phyloP scores from a whole-genome alignment of 176 grass and related monocot species.

The Hordeum marinum region DNA sequence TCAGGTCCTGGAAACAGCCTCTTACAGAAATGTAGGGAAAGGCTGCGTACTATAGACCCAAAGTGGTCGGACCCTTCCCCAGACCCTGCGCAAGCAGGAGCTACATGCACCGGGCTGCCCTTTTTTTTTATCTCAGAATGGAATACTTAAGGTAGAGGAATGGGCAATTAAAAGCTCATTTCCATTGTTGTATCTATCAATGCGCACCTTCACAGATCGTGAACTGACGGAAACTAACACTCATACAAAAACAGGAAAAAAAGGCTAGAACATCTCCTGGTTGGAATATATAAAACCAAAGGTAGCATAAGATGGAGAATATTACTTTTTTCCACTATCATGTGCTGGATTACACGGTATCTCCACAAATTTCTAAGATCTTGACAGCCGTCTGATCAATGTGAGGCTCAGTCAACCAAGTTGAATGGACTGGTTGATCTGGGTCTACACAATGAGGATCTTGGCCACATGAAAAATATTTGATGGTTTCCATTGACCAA shows the following conservation, averaged over 20 bases:
- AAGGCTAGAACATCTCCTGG: background rate
- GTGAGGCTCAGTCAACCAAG: constrained; percentile 3
- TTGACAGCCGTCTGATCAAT: background rate
- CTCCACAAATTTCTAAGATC: background rate
- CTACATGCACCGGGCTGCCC: no score
- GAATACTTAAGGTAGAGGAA: background rate
- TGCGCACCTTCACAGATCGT: background rate
- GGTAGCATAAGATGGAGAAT: background rate
- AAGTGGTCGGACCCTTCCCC: no score
- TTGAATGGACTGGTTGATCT: background rate
- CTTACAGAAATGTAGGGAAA: no score
- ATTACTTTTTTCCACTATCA: background rate
- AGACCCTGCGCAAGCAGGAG: no score
- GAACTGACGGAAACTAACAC: background rate
- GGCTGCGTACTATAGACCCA: no score
- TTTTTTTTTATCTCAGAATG: background rate
- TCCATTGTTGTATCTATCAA: background rate
- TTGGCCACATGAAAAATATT: background rate
- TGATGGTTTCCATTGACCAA: background rate
- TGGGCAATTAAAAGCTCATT: background rate
- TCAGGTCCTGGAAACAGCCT: no score
- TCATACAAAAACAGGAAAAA: background rate
- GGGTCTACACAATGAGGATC: background rate
- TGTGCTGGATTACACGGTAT: background rate
- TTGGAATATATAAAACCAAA: background rate